Conservation (phyloP, 345 rosid genomes). For the Clarkia xantiana region DNA sequence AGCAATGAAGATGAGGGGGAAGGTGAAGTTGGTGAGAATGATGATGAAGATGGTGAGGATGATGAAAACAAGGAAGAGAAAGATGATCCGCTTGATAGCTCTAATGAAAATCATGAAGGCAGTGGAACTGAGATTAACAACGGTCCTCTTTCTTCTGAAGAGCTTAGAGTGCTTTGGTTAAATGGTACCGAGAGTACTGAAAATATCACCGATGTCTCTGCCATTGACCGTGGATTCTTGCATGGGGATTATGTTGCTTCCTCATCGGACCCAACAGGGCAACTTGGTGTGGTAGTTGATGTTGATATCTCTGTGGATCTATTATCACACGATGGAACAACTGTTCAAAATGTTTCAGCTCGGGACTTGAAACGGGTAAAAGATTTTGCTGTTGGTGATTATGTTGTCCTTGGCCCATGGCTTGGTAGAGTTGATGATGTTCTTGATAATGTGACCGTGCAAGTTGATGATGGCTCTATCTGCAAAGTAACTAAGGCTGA, state of each 20-base stretch:
- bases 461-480: slow-evolving; percentile 86
- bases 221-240: slow-evolving; percentile 80
- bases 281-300: slow-evolving; percentile 81
- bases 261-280: slow-evolving; percentile 71
- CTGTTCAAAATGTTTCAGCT: slow-evolving; percentile 43
- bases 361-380: slow-evolving; percentile 73
- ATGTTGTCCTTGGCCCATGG: slow-evolving; percentile 89
- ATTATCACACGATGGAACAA: slow-evolving; percentile 54
- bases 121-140: slow-evolving; percentile 27
- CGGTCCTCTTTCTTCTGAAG: slow-evolving; percentile 51
- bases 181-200: slow-evolving; percentile 64
- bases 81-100: slow-evolving; percentile 14
- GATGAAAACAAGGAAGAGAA: slow-evolving; percentile 20
- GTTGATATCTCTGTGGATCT: slow-evolving; percentile 61
- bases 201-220: slow-evolving; percentile 37
- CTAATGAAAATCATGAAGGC: slow-evolving; percentile 17
- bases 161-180: slow-evolving; percentile 87
- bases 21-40: slow-evolving; percentile 18
- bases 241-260: slow-evolving; percentile 88
- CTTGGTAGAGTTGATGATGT: slow-evolving; percentile 88
- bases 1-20: slow-evolving; percentile 14
- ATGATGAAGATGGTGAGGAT: slow-evolving; percentile 17
- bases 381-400: slow-evolving; percentile 76
- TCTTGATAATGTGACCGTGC: slow-evolving; percentile 81
- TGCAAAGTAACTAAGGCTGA: slow-evolving; percentile 85